Evolutionary conservation across 2,329 filamentous ascomycete genomes (phyloP), one percentile per base, ranked within the genome.

Genomic region (Fusarium hostae): DNA sequence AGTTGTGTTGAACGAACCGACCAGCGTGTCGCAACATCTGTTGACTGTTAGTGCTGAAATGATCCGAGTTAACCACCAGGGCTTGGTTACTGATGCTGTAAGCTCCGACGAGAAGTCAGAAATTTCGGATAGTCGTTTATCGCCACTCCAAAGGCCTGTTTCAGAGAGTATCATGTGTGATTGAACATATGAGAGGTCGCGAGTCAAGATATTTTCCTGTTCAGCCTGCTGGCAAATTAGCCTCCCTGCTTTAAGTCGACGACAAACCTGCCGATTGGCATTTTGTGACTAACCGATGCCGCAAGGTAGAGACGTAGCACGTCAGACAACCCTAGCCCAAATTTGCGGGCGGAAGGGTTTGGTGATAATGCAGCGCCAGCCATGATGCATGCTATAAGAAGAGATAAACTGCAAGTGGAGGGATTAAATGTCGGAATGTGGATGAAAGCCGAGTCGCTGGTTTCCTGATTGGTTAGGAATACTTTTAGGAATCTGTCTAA

Each of bases 51-150:
- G 22, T 44, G 26, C 1, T 35, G 6, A 26, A 11, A 44, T n/a
- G 22, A 20, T 26, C 4, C 15, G 5, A 1, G 22, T 2, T 44
- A 20, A 3, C 24, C 2, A 16, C 0, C 16, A 3, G 24, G 24
- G 20, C 6, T 13, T 6, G 3, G 24, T 20, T 1, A 44, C 43
- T 6, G 3, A 9, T 44, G 4, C 16, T 28, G 43, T 28, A 8
- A 28, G 10, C 43, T 28, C 43, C 26, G 24, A 44, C 16, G 26
- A 26, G 5, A 26, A 28, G 12, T 44, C 43, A 28, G 43, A 44
- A 20, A 44, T 44, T 5, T 44, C 43, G 5, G 24, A 44, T 6
- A 44, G 26, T 20, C 24, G 18, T 20, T 44, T 44, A 6, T 44
- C 24, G 0, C 43, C 43, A 44, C 43, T 26, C 24, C 24, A 44